phyloP scores from a whole-genome alignment of 2,329 filamentous ascomycete species.

The Arthroderma sp. region DNA sequence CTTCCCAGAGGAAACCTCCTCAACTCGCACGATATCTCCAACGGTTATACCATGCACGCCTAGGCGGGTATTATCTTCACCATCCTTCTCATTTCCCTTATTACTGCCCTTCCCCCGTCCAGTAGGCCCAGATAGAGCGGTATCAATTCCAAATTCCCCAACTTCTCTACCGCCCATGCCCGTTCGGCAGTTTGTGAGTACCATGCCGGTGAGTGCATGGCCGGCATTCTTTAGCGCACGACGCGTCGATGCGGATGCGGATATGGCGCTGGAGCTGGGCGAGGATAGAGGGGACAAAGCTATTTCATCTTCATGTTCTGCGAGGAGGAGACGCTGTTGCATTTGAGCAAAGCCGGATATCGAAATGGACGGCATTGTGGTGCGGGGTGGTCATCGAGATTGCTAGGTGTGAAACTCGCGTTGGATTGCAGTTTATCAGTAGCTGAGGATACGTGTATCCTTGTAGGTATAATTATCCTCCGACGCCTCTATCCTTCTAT shows the following conservation, averaged over 20 bases:
- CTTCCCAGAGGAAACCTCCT: conserved; percentile 22
- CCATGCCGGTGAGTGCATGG: conserved; percentile 40
- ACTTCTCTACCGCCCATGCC: conserved; percentile 86
- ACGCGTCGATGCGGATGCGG: conserved; percentile 30
- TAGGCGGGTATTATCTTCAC: conserved; percentile 23
- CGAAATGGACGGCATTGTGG: conserved; percentile 19
- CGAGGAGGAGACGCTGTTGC: conserved; percentile 32
- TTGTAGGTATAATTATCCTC: too few relatives aligned
- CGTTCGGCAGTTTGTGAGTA: conserved; percentile 64
- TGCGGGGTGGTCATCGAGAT: too few relatives aligned
- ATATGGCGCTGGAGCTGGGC: conserved; percentile 20
- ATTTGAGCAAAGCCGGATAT: conserved; percentile 33
- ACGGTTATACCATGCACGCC: conserved; percentile 37
- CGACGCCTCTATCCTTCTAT: too few relatives aligned
- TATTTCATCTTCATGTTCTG: conserved; percentile 36
- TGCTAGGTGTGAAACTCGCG: too few relatives aligned
- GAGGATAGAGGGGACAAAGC: conserved; percentile 32
- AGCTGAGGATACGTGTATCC: too few relatives aligned
- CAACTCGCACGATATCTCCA: conserved; percentile 38
- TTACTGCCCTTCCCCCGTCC: conserved; percentile 8
- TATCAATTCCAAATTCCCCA: conserved; percentile 62
- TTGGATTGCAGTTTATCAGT: too few relatives aligned
- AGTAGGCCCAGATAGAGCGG: conserved; percentile 40
- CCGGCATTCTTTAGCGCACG: conserved; percentile 34
- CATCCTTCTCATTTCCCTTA: conserved; percentile 20